A percentile compares a stretch with the other conserved stretches of the same genome.
phyloP scores from a whole-genome alignment of 495 filamentous ascomycete genomes.

The Platismatia glauca region DNA sequence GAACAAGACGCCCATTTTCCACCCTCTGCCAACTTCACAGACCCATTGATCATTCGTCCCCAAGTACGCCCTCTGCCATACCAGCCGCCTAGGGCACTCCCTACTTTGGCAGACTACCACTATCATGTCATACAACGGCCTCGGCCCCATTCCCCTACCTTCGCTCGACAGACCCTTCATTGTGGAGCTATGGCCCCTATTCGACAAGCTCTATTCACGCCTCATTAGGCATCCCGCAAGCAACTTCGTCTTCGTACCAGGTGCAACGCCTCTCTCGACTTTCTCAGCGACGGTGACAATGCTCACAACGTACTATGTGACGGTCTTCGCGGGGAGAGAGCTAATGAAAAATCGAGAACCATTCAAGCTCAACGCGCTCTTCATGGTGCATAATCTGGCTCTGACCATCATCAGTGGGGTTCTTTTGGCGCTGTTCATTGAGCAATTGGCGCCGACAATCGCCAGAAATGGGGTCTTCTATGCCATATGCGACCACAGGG shows the following conservation, averaged over 20 bases:
- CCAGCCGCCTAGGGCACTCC: background rate
- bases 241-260: constrained; percentile 51
- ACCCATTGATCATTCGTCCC: constrained; percentile 11
- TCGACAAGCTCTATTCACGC: constrained; percentile 69
- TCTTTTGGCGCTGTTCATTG: constrained; percentile 54
- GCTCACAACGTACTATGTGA: constrained; percentile 54
- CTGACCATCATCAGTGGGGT: constrained; percentile 53
- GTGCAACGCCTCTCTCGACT: constrained; percentile 52
- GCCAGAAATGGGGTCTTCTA: constrained; percentile 53
- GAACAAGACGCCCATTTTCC: background rate
- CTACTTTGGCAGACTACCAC: constrained; percentile 24
- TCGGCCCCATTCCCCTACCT: constrained; percentile 60
- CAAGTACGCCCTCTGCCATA: background rate
- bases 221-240: constrained; percentile 58
- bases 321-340: constrained; percentile 59
- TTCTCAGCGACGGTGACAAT: constrained; percentile 46
- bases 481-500: constrained; percentile 53
- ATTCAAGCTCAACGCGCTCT: constrained; percentile 53
- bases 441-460: constrained; percentile 55
- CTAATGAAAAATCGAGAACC: constrained; percentile 53
- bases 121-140: constrained; percentile 34
- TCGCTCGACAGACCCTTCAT: constrained; percentile 89
- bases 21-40: background rate
- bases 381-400: constrained; percentile 63
- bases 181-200: constrained; percentile 86